Conservation (phyloP, 2,329 filamentous ascomycete species). For the Claviceps purpurea region DNA sequence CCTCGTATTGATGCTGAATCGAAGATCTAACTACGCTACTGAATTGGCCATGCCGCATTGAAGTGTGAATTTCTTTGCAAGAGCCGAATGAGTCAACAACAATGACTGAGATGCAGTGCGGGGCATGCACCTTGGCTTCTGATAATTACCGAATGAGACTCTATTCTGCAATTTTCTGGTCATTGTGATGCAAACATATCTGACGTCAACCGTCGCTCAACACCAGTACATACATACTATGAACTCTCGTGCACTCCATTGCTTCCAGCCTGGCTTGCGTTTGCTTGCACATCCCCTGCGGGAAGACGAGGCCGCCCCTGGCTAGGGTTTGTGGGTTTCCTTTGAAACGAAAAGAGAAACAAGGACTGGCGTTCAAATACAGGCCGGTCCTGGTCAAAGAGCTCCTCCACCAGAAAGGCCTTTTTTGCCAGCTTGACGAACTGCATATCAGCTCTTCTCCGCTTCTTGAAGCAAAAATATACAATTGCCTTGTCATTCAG, state of each 20-base stretch:
- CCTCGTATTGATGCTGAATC: too few relatives aligned
- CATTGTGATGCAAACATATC: not conserved
- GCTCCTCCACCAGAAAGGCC: constrained; percentile 47
- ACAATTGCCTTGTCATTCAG: constrained; percentile 52
- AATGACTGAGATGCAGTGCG: too few relatives aligned
- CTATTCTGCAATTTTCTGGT: too few relatives aligned
- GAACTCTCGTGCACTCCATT: not conserved
- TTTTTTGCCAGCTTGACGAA: constrained; percentile 61
- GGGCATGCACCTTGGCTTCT: too few relatives aligned
- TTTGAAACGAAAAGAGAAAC: constrained; percentile 46
- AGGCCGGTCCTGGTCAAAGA: constrained; percentile 46
- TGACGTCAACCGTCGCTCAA: not conserved
- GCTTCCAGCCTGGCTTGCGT: not conserved
- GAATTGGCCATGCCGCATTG: too few relatives aligned
- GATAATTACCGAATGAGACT: too few relatives aligned
- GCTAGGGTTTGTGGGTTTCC: constrained; percentile 6
- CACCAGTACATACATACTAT: not conserved
- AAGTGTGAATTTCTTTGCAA: too few relatives aligned
- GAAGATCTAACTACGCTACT: too few relatives aligned
- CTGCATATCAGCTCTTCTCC: constrained; percentile 65
- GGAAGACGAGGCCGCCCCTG: not conserved
- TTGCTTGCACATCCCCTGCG: not conserved
- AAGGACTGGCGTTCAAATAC: constrained; percentile 43
- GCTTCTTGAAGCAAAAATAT: constrained; percentile 90
- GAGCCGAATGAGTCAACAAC: too few relatives aligned